A percentile compares a stretch with the other conserved stretches of the same genome.
Evolutionary conservation across 257 asterid species (phyloP).

Genomic region (Przewalskia tangutica): DNA sequence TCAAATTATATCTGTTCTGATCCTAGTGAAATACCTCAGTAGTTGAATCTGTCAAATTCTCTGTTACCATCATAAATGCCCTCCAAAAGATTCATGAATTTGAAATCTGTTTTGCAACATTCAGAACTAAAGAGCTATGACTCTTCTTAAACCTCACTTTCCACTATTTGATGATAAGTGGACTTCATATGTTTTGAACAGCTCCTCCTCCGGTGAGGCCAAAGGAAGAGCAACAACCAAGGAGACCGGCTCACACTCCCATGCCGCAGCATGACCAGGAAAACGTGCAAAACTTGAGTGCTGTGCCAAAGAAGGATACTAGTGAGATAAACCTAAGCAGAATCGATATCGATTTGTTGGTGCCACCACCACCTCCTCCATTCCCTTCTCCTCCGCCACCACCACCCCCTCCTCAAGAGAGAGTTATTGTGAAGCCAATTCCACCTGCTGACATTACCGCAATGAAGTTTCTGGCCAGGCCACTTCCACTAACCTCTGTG

Average conservation of each 20-base stretch:
- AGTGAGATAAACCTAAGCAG: slow-evolving; percentile 51
- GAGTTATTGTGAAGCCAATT: slow-evolving; percentile 50
- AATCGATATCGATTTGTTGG: slow-evolving; percentile 62
- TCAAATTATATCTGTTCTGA: background rate
- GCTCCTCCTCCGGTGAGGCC: slow-evolving; percentile 50
- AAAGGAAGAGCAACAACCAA: slow-evolving; percentile 52
- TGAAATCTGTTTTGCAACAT: background rate
- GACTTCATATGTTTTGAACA: slow-evolving; percentile 19
- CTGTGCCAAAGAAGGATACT: slow-evolving; percentile 41
- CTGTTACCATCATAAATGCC: background rate
- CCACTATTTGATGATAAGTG: background rate
- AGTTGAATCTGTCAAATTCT: background rate
- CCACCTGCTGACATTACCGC: slow-evolving; percentile 30
- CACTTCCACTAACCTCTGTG: slow-evolving; percentile 54
- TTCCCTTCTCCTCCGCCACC: background rate
- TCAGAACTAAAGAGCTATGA: background rate
- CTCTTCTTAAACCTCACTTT: background rate
- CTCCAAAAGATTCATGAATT: background rate
- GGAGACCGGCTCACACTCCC: slow-evolving; percentile 37
- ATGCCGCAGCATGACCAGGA: slow-evolving; percentile 46
- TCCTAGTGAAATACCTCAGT: background rate
- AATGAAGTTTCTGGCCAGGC: slow-evolving; percentile 22
- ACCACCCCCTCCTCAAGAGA: slow-evolving; percentile 44
- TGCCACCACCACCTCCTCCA: slow-evolving; percentile 13
- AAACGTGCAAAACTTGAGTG: slow-evolving; percentile 35